phyloP scores from a whole-genome alignment of 352 stramenopile genomes.

The Pythium vanterpoolii region DNA sequence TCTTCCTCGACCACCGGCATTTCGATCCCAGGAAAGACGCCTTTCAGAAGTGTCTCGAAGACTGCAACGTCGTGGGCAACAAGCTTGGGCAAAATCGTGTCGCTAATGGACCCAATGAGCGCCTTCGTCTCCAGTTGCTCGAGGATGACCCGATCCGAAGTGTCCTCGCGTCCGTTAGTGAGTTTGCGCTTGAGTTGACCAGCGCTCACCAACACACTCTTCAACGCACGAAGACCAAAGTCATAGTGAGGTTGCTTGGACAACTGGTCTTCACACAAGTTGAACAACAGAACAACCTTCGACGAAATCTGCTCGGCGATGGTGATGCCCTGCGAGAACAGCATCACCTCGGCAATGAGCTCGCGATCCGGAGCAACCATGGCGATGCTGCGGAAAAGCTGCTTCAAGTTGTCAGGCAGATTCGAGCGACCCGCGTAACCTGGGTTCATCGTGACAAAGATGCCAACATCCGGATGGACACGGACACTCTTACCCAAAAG shows the following conservation, averaged over 20 bases:
- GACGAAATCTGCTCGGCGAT: conserved; percentile 96
- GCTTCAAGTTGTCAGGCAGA: conserved; percentile 98
- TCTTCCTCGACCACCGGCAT: conserved; percentile 86
- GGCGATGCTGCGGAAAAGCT: conserved; percentile 99
- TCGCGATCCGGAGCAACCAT: conserved; percentile 99
- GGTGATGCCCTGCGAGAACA: conserved; percentile 99
- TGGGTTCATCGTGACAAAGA: conserved; percentile 99
- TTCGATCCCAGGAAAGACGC: conserved; percentile 95
- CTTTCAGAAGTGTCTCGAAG: conserved; percentile 95
- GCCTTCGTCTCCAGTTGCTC: conserved; percentile 91
- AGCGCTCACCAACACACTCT: conserved; percentile 98
- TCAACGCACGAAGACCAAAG: conserved; percentile 99
- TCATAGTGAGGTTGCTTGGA: conserved; percentile 99
- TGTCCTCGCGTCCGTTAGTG: conserved; percentile 40
- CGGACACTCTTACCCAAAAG: conserved; percentile 94
- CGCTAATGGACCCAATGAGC: conserved; percentile 97
- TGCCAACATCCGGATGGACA: conserved; percentile 97
- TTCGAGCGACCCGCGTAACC: conserved; percentile 98
- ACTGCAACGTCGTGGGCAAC: conserved; percentile 96
- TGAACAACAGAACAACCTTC: conserved; percentile 98
- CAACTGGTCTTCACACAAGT: conserved; percentile 97
- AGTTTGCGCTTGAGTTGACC: conserved; percentile 97
- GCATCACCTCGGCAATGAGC: conserved; percentile 99
- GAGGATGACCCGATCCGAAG: conserved; percentile 32
- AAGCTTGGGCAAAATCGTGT: conserved; percentile 99